These are phyloP conservation scores for Clarireedia monteithiana DNA, from an alignment of 2,329 filamentous ascomycete species.

Conservation along the genomic window DNA sequence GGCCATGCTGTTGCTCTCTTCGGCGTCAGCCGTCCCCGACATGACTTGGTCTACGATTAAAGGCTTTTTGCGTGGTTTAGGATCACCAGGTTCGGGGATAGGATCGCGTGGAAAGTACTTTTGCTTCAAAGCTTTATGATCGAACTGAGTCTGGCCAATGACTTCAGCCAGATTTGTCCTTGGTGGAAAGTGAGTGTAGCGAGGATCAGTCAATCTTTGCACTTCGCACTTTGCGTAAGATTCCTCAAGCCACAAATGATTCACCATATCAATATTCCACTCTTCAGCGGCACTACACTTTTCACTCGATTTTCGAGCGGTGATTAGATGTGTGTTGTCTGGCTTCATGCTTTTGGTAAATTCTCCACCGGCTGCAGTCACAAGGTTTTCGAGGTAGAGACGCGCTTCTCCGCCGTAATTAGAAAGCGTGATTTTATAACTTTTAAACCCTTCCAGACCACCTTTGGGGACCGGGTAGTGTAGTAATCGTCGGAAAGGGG, in stretches of 20 bases:
- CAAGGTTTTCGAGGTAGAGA: constrained; percentile 86
- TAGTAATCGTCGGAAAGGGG: constrained; percentile 70
- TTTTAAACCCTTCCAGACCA: constrained; percentile 72
- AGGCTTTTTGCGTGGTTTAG: constrained; percentile 38
- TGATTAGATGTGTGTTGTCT: constrained; percentile 93
- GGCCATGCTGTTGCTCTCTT: constrained; percentile 17
- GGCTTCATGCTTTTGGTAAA: constrained; percentile 94
- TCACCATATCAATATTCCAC: constrained; percentile 85
- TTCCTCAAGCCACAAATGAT: constrained; percentile 96
- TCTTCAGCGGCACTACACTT: constrained; percentile 89
- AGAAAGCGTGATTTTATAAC: constrained; percentile 76
- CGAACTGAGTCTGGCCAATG: constrained; percentile 79
- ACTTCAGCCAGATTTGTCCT: constrained; percentile 90
- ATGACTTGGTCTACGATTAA: constrained; percentile 36
- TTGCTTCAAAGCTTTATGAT: constrained; percentile 51
- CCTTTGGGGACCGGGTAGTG: constrained; percentile 80
- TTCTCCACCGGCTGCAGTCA: constrained; percentile 73
- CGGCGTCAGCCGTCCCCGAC: constrained; percentile 5
- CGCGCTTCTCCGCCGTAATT: constrained; percentile 95
- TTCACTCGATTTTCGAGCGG: constrained; percentile 80
- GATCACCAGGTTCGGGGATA: constrained; percentile 36
- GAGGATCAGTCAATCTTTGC: constrained; percentile 61
- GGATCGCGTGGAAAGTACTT: constrained; percentile 51
- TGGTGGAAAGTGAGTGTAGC: constrained; percentile 79
- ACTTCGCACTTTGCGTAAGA: constrained; percentile 85